A percentile compares a stretch with the other conserved stretches of the same genome.
phyloP scores from a whole-genome alignment of 352 stramenopile species.

The Phytophthora constricta region DNA sequence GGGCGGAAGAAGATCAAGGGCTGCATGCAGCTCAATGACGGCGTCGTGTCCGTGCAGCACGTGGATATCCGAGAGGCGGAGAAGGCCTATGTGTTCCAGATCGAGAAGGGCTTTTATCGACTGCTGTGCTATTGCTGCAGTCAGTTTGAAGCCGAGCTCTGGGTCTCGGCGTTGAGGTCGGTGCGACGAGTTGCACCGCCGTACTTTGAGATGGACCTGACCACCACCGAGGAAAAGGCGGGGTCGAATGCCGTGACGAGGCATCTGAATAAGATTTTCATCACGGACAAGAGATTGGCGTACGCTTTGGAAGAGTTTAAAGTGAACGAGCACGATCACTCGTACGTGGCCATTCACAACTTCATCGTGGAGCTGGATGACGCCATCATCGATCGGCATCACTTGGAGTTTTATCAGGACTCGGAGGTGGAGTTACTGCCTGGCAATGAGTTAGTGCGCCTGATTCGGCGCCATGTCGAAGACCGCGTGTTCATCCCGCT shows the following conservation, averaged over 20 bases:
- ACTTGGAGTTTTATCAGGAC: constrained; percentile 69
- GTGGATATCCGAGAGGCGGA: constrained; percentile 69
- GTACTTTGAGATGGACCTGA: constrained; percentile 74
- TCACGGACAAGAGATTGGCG: constrained; percentile 63
- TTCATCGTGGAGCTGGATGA: constrained; percentile 76
- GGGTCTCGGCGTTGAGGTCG: constrained; percentile 69
- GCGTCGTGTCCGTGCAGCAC: constrained; percentile 82
- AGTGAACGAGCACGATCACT: constrained; percentile 50
- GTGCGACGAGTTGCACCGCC: constrained; percentile 51
- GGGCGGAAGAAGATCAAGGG: constrained; percentile 81
- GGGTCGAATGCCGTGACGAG: constrained; percentile 58
- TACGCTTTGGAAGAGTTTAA: constrained; percentile 66
- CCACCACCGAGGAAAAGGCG: constrained; percentile 58
- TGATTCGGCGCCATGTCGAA: constrained; percentile 80
- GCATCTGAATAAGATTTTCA: constrained; percentile 85
- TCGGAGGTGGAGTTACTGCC: constrained; percentile 67
- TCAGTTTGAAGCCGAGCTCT: constrained; percentile 81
- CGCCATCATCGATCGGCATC: constrained; percentile 70
- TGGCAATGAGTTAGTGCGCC: constrained; percentile 74
- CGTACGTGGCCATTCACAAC: constrained; percentile 54
- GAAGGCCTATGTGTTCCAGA: constrained; percentile 83
- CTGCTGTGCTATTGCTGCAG: constrained; percentile 83
- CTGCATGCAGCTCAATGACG: constrained; percentile 84
- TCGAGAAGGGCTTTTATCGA: constrained; percentile 87
- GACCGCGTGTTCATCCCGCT: constrained; percentile 81